Conservation (phyloP, 805 yeast genomes). For the Hanseniaspora occidentalis region DNA sequence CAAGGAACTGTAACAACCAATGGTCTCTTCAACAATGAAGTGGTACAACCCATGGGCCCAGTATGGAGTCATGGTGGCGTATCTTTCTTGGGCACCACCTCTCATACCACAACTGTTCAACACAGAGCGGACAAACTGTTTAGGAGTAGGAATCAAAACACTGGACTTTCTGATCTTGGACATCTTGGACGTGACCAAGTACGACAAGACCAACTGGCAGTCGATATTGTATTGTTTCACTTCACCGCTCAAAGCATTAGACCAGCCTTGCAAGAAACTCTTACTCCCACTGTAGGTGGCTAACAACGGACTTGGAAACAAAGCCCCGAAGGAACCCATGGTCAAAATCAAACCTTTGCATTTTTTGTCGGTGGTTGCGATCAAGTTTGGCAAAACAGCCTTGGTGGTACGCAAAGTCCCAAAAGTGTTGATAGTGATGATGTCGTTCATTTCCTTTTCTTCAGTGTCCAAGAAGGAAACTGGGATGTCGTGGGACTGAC, state of each 20-base stretch:
- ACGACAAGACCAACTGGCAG: conserved; percentile 75
- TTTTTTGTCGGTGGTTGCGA: conserved; percentile 32
- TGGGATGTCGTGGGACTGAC: conserved; percentile 89
- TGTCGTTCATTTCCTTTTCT: conserved; percentile 60
- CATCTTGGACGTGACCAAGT: conserved; percentile 90
- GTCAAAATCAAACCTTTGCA: conserved; percentile 68
- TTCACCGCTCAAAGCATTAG: conserved; percentile 79
- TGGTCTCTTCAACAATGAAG: conserved; percentile 60
- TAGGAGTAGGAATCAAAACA: conserved; percentile 67
- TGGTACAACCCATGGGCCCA: conserved; percentile 92
- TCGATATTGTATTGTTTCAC: conserved; percentile 57
- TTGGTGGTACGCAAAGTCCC: conserved; percentile 80
- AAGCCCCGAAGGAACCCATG: conserved; percentile 96
- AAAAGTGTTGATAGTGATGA: conserved; percentile 73
- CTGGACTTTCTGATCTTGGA: conserved; percentile 80
- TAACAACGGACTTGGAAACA: conserved; percentile 81
- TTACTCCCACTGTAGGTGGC: conserved; percentile 95
- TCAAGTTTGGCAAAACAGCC: conserved; percentile 60
- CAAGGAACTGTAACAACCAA: conserved; percentile 67
- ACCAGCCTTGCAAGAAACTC: conserved; percentile 91
- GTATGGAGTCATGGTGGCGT: conserved; percentile 77
- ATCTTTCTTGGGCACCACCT: conserved; percentile 87
- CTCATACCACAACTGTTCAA: conserved; percentile 66
- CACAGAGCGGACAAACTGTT: conserved; percentile 61
- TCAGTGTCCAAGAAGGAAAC: conserved; percentile 81